Base-by-base conservation (phyloP, 106 monocot genomes). In the Posidonia australis region DNA sequence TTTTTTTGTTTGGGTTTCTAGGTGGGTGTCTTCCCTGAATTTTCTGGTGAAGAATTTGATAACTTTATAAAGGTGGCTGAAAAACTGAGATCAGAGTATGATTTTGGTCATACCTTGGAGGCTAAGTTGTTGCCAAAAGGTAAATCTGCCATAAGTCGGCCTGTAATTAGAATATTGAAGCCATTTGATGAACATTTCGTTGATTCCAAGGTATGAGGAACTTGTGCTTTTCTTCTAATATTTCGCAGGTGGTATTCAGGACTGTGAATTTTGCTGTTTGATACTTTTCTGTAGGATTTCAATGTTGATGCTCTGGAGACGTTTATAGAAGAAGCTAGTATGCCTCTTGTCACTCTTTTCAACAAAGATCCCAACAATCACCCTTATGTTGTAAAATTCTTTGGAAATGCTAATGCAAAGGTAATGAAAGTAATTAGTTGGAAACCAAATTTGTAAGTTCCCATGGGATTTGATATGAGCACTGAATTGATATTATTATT, bases 111-210 rank as follows among this genome's bases (percentile, higher is more conserved):
- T 69, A 80, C 86, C 6, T 52, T 65, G 63, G 84, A 90, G 70
- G 82, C 90, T 57, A 84, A 90, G 64, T 62, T 84, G 20, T 82
- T 96, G 63, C 90, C 86, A 51, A 81, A 67, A 68, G 94, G 94
- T 19, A 84, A 96, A 62, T 49, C 65, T 52, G 52, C 48, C 28
- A 76, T 76, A 10, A 67, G 71, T 13, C 24, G 57, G 2, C 94
- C 94, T 10, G 5, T 75, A 13, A 72, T 96, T 59, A 84, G 94
- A 59, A 64, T 96, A 32, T 80, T 90, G 60, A 96, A 96, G 65
- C 94, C 90, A 49, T 96, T 90, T 73, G 94, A 96, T 58, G 94
- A 96, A 68, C 84, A 82, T 53, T 59, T 72, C 70, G 78, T 90
- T 77, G 90, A 96, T 72, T 74, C 25, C 30, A 60, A 90, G 86